Conservation (phyloP, 192 early-diverging fungal species). For the Gamsiella multidivaricata region DNA sequence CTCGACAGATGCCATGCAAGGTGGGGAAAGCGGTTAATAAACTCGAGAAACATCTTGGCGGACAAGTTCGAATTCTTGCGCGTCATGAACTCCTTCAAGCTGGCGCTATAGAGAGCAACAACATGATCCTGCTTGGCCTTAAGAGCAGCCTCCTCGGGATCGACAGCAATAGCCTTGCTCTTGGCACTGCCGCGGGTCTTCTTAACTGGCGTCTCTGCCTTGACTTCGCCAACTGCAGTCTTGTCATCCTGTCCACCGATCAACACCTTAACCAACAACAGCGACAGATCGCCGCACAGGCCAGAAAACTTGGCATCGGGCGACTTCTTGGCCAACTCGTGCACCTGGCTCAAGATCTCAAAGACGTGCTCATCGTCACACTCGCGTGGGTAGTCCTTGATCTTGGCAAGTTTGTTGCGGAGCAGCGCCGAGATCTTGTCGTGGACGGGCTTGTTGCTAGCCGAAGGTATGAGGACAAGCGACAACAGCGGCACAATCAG, state of each 20-base stretch:
- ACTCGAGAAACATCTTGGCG: slow-evolving; percentile 73
- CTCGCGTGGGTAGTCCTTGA: slow-evolving; percentile 70
- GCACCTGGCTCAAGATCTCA: slow-evolving; percentile 71
- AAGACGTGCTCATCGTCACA: slow-evolving; percentile 66
- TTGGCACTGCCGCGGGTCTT: slow-evolving; percentile 25
- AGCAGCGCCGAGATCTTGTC: slow-evolving; percentile 76
- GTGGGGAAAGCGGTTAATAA: slow-evolving; percentile 69
- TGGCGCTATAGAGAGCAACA: slow-evolving; percentile 63
- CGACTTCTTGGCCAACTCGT: slow-evolving; percentile 79
- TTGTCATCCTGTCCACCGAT: slow-evolving; percentile 61
- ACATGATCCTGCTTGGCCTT: slow-evolving; percentile 53
- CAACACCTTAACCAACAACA: slow-evolving; percentile 69
- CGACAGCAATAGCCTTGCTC: slow-evolving; percentile 7
- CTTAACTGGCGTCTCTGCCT: slow-evolving; percentile 37
- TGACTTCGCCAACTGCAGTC: slow-evolving; percentile 45
- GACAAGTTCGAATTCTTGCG: slow-evolving; percentile 77
- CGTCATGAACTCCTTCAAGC: slow-evolving; percentile 80
- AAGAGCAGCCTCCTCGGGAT: slow-evolving; percentile 21
- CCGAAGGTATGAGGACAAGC: slow-evolving; percentile 65
- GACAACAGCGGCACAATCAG: slow-evolving; percentile 78
- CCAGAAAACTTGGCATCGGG: slow-evolving; percentile 61
- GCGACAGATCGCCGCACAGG: slow-evolving; percentile 65
- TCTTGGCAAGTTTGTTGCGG: slow-evolving; percentile 68
- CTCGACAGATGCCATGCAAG: slow-evolving; percentile 71
- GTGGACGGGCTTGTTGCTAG: slow-evolving; percentile 72